These are phyloP conservation scores for Neurospora sp. DNA, from an alignment of 495 filamentous ascomycete species.

Conservation along the genomic window DNA sequence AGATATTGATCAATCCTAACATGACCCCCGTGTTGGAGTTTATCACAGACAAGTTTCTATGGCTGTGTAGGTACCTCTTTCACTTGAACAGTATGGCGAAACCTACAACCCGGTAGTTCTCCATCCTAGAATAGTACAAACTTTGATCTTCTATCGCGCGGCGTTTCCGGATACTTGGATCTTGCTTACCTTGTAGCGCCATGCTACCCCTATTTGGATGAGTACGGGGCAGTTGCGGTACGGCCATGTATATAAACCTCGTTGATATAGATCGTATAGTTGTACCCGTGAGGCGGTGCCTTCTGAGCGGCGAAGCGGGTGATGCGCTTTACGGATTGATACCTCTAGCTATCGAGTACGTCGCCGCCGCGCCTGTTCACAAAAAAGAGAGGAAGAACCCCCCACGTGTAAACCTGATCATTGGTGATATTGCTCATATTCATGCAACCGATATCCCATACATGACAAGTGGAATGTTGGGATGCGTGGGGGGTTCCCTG, in stretches of 20 bases:
- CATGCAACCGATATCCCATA: not conserved
- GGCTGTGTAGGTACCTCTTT: not conserved
- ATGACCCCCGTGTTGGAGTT: not conserved
- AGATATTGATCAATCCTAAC: not conserved
- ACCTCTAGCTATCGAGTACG: not conserved
- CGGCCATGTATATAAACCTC: not conserved
- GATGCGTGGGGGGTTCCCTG: not conserved
- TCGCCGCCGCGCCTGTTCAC: not conserved
- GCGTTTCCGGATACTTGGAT: not conserved
- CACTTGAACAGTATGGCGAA: not conserved
- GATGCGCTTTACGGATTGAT: not conserved
- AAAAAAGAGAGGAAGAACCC: not conserved
- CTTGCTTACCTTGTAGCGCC: not conserved
- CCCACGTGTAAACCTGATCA: not conserved
- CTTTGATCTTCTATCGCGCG: not conserved
- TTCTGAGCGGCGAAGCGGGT: not conserved
- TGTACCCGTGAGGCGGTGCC: not conserved
- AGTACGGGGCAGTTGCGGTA: not conserved
- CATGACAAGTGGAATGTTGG: not conserved
- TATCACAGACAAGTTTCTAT: not conserved
- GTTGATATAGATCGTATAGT: not conserved
- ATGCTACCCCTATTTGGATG: not conserved
- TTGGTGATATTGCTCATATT: not conserved
- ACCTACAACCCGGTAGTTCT: not conserved
- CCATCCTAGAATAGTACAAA: not conserved